Base-by-base conservation (phyloP, 1,139 yeast genomes). In the Saccharomyces uvarum region DNA sequence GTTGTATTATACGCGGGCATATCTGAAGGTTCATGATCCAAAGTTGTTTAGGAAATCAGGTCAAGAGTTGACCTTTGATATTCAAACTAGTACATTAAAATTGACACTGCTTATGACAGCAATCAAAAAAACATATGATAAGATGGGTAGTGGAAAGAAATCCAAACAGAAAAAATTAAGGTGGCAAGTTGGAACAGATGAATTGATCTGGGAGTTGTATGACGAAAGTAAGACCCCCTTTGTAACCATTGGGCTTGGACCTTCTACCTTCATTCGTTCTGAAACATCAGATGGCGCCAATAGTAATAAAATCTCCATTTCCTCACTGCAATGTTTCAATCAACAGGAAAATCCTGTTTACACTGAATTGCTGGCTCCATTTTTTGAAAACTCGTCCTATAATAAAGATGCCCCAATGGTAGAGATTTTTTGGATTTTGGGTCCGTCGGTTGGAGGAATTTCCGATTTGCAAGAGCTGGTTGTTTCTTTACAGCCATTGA, bases 361-460 rank as follows among this genome's bases (percentile, higher is more conserved):
- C 65, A 88, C 90, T 0, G 91, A 88, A 58, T 71, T 90, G 48
- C 68, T 90, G 21, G 73, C 84, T 0, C 91, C 93, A 2, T 74
- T 65, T 53, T 61, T 60, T 33, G 58, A 54, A 0, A 52, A 63
- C 48, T 27, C 57, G 2, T 60, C 58, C 13, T 70, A 62, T 49
- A 60, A 59, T 27, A 55, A 55, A 7, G 51, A 55, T 8, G 56
- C 59, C 44, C 72, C 74, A 9, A 67, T 88, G 60, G 73, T 88
- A 11, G 70, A 74, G 41, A 73, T 86, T 52, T 74, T 77, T 14
- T 90, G 97, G 97, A 78, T 80, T 7, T 77, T 85, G 78, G 74
- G 86, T 50, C 84, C 81, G 44, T 88, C 95, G 0, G 87, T 90
- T 54, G 97, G 97, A 4, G 97, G 97, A 2, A 90, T 90, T 50